Evolutionary conservation across 108 stramenopile species (phyloP).

Genomic region (Stephanodiscus triporus): DNA sequence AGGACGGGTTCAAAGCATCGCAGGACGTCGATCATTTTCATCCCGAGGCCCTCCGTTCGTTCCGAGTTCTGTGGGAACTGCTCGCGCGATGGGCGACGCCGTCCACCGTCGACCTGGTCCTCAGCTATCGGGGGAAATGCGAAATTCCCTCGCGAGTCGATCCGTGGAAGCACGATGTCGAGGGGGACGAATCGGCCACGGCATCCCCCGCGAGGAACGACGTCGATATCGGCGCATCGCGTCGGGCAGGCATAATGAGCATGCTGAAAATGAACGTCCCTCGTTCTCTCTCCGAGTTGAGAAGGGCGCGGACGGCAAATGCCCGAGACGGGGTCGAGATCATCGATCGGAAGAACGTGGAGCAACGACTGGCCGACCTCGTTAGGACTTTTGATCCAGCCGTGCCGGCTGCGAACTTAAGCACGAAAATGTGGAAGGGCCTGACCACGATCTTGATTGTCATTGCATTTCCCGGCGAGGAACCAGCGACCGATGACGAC

Average conservation of each 20-base stretch:
- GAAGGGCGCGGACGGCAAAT: conserved; percentile 10
- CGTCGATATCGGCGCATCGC: conserved; percentile 66
- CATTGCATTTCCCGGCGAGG: conserved; percentile 46
- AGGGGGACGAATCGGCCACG: background rate
- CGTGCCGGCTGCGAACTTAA: conserved; percentile 57
- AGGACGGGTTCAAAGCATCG: background rate
- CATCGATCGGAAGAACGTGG: conserved; percentile 14
- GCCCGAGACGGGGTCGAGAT: background rate
- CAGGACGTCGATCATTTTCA: too few species aligned
- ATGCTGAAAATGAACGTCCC: conserved; percentile 68
- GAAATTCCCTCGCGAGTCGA: background rate
- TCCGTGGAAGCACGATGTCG: background rate
- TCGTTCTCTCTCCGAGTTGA: conserved; percentile 57
- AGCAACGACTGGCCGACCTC: conserved; percentile 57
- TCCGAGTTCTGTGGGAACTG: too few species aligned
- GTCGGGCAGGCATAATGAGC: conserved; percentile 72
- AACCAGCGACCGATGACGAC: background rate
- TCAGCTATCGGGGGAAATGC: conserved; percentile 13
- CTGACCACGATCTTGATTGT: conserved; percentile 71
- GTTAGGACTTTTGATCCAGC: conserved; percentile 67
- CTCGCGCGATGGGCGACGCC: conserved; percentile 43
- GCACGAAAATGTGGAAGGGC: conserved; percentile 63
- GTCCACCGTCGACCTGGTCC: conserved; percentile 21
- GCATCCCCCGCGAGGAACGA: conserved; percentile 12
- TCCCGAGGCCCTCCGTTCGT: too few species aligned